Evolutionary conservation across 2,329 filamentous ascomycete species (phyloP), one percentile per base, ranked within the genome.

Genomic region (Nemania serpens): DNA sequence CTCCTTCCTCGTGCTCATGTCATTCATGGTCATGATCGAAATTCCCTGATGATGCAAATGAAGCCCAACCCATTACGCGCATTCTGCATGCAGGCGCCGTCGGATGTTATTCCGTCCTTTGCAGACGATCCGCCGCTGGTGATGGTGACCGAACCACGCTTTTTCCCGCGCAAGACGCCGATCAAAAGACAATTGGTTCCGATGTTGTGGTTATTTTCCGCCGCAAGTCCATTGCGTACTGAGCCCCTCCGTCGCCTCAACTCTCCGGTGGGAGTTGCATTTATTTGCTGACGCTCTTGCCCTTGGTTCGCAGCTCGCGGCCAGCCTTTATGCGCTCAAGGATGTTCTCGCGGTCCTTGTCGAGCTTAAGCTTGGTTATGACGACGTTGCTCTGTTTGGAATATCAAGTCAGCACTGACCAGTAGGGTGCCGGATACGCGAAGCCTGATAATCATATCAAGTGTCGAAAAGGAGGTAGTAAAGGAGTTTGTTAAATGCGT

Each of bases 321-420:
- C 91, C 91, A 71, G 83, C 80, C 82, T 89, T 88, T 84, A 91
- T 92, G 82, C 91, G 88, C 83, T 91, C 91, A 73, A 96, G 85
- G 77, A 95, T 95, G 79, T 82, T 84, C 86, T 95, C 91, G 73
- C 91, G 90, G 83, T 96, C 91, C 89, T 95, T 94, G 50, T 61
- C 61, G 12, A 63, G 50, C 58, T 63, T 63, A 11, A 63, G 58
- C 58, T 63, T 61, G 58, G 61, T 63, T 20, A 63, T 17, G n/a
- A 63, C 61, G 12, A 63, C 92, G 83, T 98, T 98, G 83, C 91
- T 96, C 76, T 95, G 90, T 59, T 49, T 13, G n/a, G 9, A 41
- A 33, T 48, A 11, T 2, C 2, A 46, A 15, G 48, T 63, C 17
- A 63, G 57, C 11, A 60, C 13, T 7, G 9, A 42, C 11, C 36